Percentiles rank a stretch among this genome's conserved stretches.
Conservation (phyloP, 768 basidiomycete genomes). For the Rhizopogon rudus region DNA sequence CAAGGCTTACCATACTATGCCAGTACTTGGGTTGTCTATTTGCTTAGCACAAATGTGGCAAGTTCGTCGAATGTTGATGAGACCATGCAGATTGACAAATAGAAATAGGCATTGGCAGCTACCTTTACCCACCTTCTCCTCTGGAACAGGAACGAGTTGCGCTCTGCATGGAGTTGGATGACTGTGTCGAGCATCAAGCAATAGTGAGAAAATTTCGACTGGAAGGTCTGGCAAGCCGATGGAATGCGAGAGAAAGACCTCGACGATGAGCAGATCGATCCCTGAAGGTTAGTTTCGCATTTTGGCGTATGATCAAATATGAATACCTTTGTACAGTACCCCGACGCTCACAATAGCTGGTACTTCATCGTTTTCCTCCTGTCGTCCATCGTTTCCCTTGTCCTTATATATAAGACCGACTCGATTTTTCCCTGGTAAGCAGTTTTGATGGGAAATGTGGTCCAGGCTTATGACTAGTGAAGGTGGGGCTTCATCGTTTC, state of each 20-base stretch:
- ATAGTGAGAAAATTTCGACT: constrained; percentile 33
- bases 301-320: too few relatives aligned
- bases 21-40: constrained; percentile 16
- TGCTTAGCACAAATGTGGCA: constrained; percentile 38
- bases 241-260: constrained; percentile 21
- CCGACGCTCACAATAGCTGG: constrained; percentile 29
- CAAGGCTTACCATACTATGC: constrained; percentile 31
- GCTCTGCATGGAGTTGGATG: constrained; percentile 43
- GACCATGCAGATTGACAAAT: constrained; percentile 22
- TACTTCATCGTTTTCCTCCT: constrained; percentile 20
- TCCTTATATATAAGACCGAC: constrained; percentile 46
- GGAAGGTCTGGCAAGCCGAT: constrained; percentile 30
- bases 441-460: not conserved
- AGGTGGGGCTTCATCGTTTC: constrained; percentile 49
- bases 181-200: constrained; percentile 25
- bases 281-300: constrained; percentile 23
- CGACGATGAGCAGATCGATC: constrained; percentile 40
- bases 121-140: constrained; percentile 47
- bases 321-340: constrained; percentile 19
- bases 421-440: constrained; percentile 53
- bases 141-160: constrained; percentile 50
- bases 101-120: constrained; percentile 29
- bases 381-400: constrained; percentile 46
- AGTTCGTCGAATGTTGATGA: constrained; percentile 37
- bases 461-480: constrained; percentile 2